Evolutionary conservation across 2,329 filamentous ascomycete species (phyloP), one percentile per base, ranked within the genome.

Genomic region (Lizonia empirigonia): DNA sequence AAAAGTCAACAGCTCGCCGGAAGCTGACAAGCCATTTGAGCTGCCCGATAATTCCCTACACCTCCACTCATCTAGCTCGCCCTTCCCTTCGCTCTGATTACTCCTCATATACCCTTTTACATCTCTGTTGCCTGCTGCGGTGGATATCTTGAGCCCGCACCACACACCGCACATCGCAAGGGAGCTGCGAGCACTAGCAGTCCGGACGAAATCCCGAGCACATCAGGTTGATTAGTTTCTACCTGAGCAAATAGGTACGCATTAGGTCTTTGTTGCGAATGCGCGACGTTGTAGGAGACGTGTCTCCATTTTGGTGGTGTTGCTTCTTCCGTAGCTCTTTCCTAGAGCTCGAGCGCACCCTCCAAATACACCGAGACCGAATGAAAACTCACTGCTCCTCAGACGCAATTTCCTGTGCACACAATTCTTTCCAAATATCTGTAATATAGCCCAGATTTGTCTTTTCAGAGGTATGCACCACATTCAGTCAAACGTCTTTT

Each of bases 171-270:
- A 51, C 59, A 55, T 44, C 47, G 62, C 69, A 69, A 64, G 69
- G 69, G 67, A 69, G 66, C 67, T 70, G 67, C 63, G 40, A 54
- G 50, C 46, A 50, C 38, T 32, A 62, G 66, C 63, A 70, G 66
- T 68, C 58, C 53, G 35, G 38, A 66, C 67, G 37, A 67, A 65
- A 53, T 69, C 69, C 67, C 65, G 47, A 62, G 61, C 61, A 58
- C 55, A 22, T 35, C 41, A 58, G 69, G 64, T 58, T 67, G 69
- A 73, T 72, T 72, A 62, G 62, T 58, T 73, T 72, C 69, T 70
- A 56, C 63, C 65, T 54, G 46, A 44, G 41, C 52, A 32, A 46
- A 55, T 23, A 60, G 58, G 59, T 64, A 61, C 52, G 51, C 45
- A 59, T 59, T 40, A 50, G 48, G 58, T 22, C n/a, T 36, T 50